Evolutionary conservation across 1,284 basidiomycete genomes (phyloP), one percentile per base, ranked within the genome.

Genomic region (Moniliophthora roreri): DNA sequence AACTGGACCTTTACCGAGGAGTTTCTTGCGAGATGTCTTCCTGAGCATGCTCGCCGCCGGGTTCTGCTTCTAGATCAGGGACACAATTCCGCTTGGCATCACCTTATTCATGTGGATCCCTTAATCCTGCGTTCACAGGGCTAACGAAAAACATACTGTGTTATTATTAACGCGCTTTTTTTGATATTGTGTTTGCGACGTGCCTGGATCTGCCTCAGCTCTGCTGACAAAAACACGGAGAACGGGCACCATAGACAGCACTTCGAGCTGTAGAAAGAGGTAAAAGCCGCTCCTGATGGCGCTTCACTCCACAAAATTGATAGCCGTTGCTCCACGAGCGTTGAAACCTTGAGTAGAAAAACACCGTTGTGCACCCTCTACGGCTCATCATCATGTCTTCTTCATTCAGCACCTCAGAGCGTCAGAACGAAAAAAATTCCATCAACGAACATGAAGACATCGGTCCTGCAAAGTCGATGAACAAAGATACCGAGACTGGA

Each of bases 211-310:
- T 28, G 68, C 58, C 68, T 2, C 70, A 71, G 9, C 18, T n/a
- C 35, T 36, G n/a, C 41, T 16, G 32, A 34, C 6, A 20, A 2
- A 34, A 34, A n/a, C 39, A n/a, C 28, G 45, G 1, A 2, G 28
- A 34, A 39, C 20, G 11, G 28, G 28, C n/a, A n/a, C n/a, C n/a
- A n/a, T n/a, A n/a, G n/a, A n/a, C n/a, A 32, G 28, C 20, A n/a
- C 24, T 5, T 15, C 24, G 9, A 18, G 13, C 26, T 38, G 15
- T 48, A 72, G 86, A 89, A 76, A 91, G 88, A 10, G 89, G 87
- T 67, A n/a, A n/a, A n/a, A 6, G 28, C 28, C 28, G 28, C n/a
- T 41, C 18, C 6, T 18, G 23, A 41, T 41, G 40, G 23, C 8
- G 40, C 40, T 41, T 23, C 40, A 18, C 40, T 41, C 40, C 40